Conservation (phyloP, 169 alveolate species). For the Besnoitia besnoiti region DNA sequence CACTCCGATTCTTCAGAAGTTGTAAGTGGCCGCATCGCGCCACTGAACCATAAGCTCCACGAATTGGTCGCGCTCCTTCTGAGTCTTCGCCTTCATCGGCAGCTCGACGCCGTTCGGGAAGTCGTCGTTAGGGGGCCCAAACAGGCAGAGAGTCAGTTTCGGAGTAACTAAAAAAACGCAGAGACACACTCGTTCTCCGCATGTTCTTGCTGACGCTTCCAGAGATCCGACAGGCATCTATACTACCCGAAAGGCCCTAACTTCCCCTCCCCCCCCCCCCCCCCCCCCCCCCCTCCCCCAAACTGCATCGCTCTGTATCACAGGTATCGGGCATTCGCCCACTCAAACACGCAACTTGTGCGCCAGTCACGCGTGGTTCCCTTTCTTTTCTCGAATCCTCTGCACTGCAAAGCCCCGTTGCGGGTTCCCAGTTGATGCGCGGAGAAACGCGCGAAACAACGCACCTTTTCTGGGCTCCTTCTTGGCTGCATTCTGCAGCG, state of each 20-base stretch:
- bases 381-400: background rate
- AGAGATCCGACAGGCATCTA: too few species aligned
- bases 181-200: too few species aligned
- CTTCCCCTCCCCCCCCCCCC: too few species aligned
- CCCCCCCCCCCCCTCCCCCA: too few species aligned
- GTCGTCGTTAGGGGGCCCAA: conserved; percentile 92
- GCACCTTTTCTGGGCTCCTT: conserved; percentile 84
- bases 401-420: background rate
- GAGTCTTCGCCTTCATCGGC: conserved; percentile 86
- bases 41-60: conserved; percentile 89
- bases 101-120: conserved; percentile 89
- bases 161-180: conserved; percentile 75
- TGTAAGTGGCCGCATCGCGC: conserved; percentile 93
- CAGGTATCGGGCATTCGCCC: too few species aligned
- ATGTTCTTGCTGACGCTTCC: too few species aligned
- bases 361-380: too few species aligned
- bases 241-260: too few species aligned
- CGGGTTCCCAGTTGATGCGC: too few species aligned
- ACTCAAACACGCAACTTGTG: too few species aligned
- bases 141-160: conserved; percentile 81
- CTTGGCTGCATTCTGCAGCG: conserved; percentile 83
- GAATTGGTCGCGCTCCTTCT: conserved; percentile 87
- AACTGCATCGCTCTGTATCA: too few species aligned
- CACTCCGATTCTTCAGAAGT: conserved; percentile 70
- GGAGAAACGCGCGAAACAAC: background rate